Evolutionary conservation across 331 rosid species (phyloP).

Genomic region (Pyrus hybrid): DNA sequence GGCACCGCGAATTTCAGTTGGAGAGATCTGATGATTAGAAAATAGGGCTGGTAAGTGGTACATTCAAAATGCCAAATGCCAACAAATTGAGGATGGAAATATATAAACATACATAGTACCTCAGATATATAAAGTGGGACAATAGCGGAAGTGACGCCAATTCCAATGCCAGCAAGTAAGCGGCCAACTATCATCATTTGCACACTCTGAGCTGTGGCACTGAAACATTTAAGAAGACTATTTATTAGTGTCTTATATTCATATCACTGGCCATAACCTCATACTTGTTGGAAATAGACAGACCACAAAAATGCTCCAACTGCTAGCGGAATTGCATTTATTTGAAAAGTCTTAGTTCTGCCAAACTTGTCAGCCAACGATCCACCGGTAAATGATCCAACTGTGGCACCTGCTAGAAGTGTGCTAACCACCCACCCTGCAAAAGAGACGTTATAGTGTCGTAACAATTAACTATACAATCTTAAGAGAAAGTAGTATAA

Average conservation of each 20-base stretch:
- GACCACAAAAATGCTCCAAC: conserved; percentile 86
- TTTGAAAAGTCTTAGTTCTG: conserved; percentile 79
- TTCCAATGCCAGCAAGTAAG: conserved; percentile 75
- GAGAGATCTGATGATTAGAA: conserved; percentile 61
- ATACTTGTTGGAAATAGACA: conserved; percentile 13
- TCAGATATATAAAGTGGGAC: conserved; percentile 89
- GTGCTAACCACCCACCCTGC: conserved; percentile 94
- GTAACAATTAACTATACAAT: conserved; percentile 5
- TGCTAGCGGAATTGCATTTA: conserved; percentile 78
- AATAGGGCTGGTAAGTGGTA: not conserved
- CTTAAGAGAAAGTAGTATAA: not conserved
- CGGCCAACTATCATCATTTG: conserved; percentile 77
- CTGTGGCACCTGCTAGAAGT: conserved; percentile 82
- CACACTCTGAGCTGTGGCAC: conserved; percentile 86
- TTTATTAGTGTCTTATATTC: not conserved
- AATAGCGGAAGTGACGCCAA: conserved; percentile 72
- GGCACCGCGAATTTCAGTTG: conserved; percentile 93
- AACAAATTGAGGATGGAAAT: conserved; percentile 1
- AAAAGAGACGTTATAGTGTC: conserved; percentile 22
- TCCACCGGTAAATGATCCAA: conserved; percentile 95
- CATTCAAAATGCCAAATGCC: not conserved
- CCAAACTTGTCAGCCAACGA: conserved; percentile 96
- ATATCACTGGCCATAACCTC: conserved; percentile 2
- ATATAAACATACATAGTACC: conserved; percentile 25
- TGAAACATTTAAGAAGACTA: conserved; percentile 20